Evolutionary conservation across 1,139 yeast genomes (phyloP).

Genomic region (Arxiozyma slooffiae): DNA sequence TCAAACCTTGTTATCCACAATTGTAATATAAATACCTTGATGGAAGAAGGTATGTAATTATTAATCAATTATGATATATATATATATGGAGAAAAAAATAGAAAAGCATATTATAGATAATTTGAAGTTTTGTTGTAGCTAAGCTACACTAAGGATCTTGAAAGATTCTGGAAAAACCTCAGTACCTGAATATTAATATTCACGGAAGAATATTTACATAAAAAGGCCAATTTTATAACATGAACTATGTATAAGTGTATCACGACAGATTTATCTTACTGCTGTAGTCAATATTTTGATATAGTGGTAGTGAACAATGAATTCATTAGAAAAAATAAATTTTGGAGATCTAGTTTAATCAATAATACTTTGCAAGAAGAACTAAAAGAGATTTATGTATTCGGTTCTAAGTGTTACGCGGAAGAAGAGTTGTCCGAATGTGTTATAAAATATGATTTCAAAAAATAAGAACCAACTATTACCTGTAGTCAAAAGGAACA

Average conservation of each 20-base stretch:
- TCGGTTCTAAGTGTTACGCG: slow-evolving; percentile 80
- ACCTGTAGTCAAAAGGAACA: too few relatives aligned
- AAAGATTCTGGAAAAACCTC: too few relatives aligned
- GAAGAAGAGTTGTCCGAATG: slow-evolving; percentile 55
- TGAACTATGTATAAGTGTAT: slow-evolving; percentile 27
- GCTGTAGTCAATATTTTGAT: slow-evolving; percentile 79
- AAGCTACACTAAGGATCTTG: too few relatives aligned
- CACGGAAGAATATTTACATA: slow-evolving; percentile 20
- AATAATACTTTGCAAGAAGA: slow-evolving; percentile 72
- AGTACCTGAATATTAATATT: too few relatives aligned
- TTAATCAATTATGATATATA: too few relatives aligned
- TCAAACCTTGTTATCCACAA: too few relatives aligned
- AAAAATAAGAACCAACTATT: too few relatives aligned
- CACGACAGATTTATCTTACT: slow-evolving; percentile 49
- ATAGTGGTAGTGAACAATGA: slow-evolving; percentile 72
- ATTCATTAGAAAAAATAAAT: slow-evolving; percentile 73
- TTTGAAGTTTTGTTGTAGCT: too few relatives aligned
- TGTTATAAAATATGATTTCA: slow-evolving; percentile 13
- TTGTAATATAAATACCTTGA: too few relatives aligned
- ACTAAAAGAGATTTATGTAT: slow-evolving; percentile 82
- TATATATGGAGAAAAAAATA: too few relatives aligned
- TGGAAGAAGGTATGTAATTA: too few relatives aligned
- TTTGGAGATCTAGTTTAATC: slow-evolving; percentile 79
- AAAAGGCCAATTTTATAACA: slow-evolving; percentile 18
- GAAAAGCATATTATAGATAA: too few relatives aligned